Conservation (phyloP, 2,329 filamentous ascomycete species). For the Fusarium dimerum region DNA sequence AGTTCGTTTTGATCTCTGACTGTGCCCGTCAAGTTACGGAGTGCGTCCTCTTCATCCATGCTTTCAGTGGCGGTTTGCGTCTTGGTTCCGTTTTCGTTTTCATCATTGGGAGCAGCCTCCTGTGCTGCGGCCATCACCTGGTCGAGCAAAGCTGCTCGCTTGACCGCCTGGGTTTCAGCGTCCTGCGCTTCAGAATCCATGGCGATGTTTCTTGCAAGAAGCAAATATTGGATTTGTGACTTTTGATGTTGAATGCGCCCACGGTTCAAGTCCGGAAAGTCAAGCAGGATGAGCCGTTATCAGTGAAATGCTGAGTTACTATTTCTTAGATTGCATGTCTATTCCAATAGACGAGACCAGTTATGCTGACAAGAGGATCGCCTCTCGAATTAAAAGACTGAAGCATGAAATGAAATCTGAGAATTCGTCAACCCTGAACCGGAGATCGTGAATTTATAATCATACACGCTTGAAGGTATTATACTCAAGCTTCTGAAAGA, state of each 20-base stretch:
- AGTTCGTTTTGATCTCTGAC: slow-evolving; percentile 87
- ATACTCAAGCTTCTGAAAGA: no score
- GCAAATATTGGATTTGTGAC: neutral
- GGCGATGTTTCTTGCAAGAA: neutral
- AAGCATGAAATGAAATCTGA: neutral
- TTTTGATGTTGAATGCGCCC: no score
- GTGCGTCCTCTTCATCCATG: slow-evolving; percentile 59
- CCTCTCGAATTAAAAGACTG: neutral
- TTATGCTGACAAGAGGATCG: no score
- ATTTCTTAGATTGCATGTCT: no score
- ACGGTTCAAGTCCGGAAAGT: no score
- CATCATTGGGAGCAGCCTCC: slow-evolving; percentile 18
- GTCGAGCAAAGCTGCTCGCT: slow-evolving; percentile 28
- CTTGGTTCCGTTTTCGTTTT: slow-evolving; percentile 4
- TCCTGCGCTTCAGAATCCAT: slow-evolving; percentile 31
- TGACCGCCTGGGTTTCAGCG: slow-evolving; percentile 22
- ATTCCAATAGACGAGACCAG: no score
- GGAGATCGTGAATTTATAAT: neutral
- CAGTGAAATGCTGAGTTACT: no score
- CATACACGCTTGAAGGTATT: neutral
- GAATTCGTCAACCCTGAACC: neutral
- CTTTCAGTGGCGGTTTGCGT: slow-evolving; percentile 21
- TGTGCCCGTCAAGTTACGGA: slow-evolving; percentile 65
- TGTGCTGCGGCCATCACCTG: slow-evolving; percentile 36
- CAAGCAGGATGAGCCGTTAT: no score